phyloP scores from a whole-genome alignment of 805 yeast species.

The Yamadazyma sp. region DNA sequence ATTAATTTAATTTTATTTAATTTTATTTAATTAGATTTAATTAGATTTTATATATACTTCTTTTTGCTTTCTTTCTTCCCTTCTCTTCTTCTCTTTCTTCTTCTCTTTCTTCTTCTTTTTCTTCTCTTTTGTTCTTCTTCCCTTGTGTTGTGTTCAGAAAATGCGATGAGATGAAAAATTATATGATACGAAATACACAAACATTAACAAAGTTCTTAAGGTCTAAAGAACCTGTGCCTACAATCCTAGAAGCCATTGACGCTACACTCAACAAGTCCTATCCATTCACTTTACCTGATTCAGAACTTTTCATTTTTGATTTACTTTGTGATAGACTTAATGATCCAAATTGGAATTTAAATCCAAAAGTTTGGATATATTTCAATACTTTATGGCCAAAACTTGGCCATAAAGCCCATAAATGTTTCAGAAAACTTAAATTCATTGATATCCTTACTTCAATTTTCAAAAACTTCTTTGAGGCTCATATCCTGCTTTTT shows the following conservation, averaged over 20 bases:
- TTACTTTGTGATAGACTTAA: slow-evolving; percentile 58
- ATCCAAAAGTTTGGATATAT: slow-evolving; percentile 48
- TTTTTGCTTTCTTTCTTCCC: neutral
- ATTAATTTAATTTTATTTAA: slow-evolving; percentile 47
- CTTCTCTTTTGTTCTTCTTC: neutral
- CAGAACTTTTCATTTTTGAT: slow-evolving; percentile 53
- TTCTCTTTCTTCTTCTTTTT: neutral
- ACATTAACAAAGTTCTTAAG: slow-evolving; percentile 56
- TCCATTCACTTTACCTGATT: slow-evolving; percentile 52
- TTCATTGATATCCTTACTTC: slow-evolving; percentile 32
- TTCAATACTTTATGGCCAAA: slow-evolving; percentile 39
- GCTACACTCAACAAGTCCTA: slow-evolving; percentile 29
- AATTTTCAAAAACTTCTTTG: slow-evolving; percentile 9
- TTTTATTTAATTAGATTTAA: neutral
- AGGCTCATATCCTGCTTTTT: slow-evolving; percentile 13
- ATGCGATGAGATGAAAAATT: slow-evolving; percentile 9
- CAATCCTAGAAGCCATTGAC: slow-evolving; percentile 34
- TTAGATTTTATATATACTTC: too few species aligned
- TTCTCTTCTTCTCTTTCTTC: neutral
- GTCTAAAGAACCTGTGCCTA: slow-evolving; percentile 45
- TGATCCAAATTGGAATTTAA: slow-evolving; percentile 49
- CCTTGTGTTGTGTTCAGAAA: slow-evolving; percentile 1
- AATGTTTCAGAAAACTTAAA: slow-evolving; percentile 38
- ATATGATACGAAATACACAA: slow-evolving; percentile 32
- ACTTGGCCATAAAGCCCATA: slow-evolving; percentile 31